Evolutionary conservation across 176 grass and related monocot species (phyloP), one percentile per base, ranked within the genome.

Genomic region (Puya raimondii): DNA sequence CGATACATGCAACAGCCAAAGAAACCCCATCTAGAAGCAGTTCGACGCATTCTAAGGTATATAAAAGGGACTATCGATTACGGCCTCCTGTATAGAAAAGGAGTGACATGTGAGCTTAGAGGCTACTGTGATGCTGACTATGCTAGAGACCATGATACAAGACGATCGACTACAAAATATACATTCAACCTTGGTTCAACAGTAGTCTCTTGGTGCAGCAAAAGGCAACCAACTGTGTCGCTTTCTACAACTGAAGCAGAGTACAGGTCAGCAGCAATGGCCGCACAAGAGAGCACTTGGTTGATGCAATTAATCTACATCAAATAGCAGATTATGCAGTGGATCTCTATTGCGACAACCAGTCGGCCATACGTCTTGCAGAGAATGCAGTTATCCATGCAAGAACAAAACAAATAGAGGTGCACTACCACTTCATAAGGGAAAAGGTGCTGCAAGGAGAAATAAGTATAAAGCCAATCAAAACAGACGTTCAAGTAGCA

Each of bases 21-120:
- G 73, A 76, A 76, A 12, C 61, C 48, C 42, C 63, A 68, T 53
- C 33, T 77, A 3, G 74, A 57, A 52, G 74, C 11, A 77, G 49
- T 54, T 51, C 13, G 2, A 17, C 3, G 11, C 8, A 67, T 68
- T 29, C 27, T 77, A 18, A 64, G 11, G 51, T 65, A 76, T 65
- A 59, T 76, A 49, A 76, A 76, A 48, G 14, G 33, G n/a, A 75
- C 73, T 4, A 17, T 65, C 15, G 47, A 23, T 11, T 66, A 67
- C 26, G 49, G 64, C 14, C 1, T 69, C 21, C 22, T 58, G 13
- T 67, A 77, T 53, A 50, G 47, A 14, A 77, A 53, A 69, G 12
- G 22, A 12, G 12, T 47, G 54, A 11, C 42, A 11, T 68, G 15
- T 18, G 23, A 50, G 18, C 12, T 74, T 23, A 26, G 4, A 50